Conservation (phyloP, 345 rosid species). For the thale cress (Arabidopsis thaliana) region TAIR10.1 NC_003071.7:15702001-15702500, state of each 20-base stretch:
- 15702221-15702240: not conserved
- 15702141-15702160: slow-evolving; percentile 97
- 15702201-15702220: slow-evolving; percentile 77
- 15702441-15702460: slow-evolving; percentile 68
- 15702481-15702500: slow-evolving; percentile 62
- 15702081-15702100: not conserved
- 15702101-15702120: not conserved
- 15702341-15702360: slow-evolving; percentile 23
- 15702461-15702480: slow-evolving; percentile 70
- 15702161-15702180: slow-evolving; percentile 81
- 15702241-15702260: not conserved
- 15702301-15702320: slow-evolving; percentile 69
- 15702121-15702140: slow-evolving; percentile 68
- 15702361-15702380: not conserved
- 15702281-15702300: slow-evolving; percentile 76
- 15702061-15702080: not conserved
- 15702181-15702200: slow-evolving; percentile 81
- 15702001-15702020: slow-evolving; percentile 86
- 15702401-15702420: slow-evolving; percentile 5
- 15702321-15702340: slow-evolving; percentile 61
- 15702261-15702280: slow-evolving; percentile 51
- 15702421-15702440: slow-evolving; percentile 62
- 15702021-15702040: slow-evolving; percentile 83
- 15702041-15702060: not conserved
- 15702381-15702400: slow-evolving; percentile 18